These are phyloP conservation scores for Collybia mongolica DNA, from an alignment of 768 basidiomycete genomes.

Conservation along the genomic window DNA sequence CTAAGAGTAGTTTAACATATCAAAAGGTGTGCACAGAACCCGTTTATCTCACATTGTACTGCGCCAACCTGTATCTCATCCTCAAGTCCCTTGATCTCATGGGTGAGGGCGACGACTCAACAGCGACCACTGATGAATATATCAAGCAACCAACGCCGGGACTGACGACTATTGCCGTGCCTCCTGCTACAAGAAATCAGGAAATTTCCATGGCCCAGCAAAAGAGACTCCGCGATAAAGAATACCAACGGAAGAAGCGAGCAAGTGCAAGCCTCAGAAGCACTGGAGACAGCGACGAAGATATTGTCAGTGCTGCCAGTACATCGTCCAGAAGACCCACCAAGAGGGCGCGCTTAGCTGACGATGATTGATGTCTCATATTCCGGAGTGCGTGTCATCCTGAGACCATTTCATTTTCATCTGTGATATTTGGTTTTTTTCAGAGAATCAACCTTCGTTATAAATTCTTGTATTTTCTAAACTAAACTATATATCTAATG, in stretches of 20 bases:
- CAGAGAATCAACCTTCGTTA: constrained; percentile 12
- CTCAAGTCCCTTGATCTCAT: constrained; percentile 71
- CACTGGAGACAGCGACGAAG: constrained; percentile 76
- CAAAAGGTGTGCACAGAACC: constrained; percentile 53
- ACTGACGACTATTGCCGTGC: constrained; percentile 74
- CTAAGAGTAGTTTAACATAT: constrained; percentile 75
- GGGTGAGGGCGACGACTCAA: constrained; percentile 65
- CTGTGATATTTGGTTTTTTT: not conserved
- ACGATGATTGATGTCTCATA: constrained; percentile 52
- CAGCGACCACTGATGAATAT: constrained; percentile 58
- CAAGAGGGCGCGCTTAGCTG: constrained; percentile 65
- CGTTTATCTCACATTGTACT: constrained; percentile 7
- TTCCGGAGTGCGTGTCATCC: constrained; percentile 1
- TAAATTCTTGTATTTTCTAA: constrained; percentile 8
- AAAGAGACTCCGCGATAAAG: constrained; percentile 76
- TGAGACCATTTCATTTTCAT: not conserved
- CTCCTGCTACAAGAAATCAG: constrained; percentile 66
- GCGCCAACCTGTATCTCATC: not conserved
- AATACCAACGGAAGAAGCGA: constrained; percentile 78
- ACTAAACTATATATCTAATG: constrained; percentile 35
- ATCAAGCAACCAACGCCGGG: constrained; percentile 68
- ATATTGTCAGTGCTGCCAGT: constrained; percentile 45
- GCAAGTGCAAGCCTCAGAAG: constrained; percentile 63
- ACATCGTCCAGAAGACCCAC: constrained; percentile 56
- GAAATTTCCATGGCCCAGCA: constrained; percentile 71